Base-by-base conservation (phyloP, 164 flowering plant species). In the Vitis labrusca region DNA sequence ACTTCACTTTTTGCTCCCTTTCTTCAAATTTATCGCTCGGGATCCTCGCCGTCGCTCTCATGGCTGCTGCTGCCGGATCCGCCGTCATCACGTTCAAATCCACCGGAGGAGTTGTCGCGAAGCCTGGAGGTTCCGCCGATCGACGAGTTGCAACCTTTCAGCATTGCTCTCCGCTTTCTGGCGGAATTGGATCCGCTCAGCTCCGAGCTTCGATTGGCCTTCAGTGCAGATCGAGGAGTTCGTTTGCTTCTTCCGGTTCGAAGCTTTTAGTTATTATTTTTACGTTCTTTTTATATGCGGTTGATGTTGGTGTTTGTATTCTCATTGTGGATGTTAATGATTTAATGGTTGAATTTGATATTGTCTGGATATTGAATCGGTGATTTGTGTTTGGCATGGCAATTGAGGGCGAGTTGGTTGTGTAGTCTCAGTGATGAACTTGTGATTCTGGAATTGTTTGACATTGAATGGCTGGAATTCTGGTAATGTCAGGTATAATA, bases 21-120 rank as follows among this genome's bases (percentile, higher is more conserved):
- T 58, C 58, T 53, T 23, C 65, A 3, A n/a, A 27, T 37, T 63
- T 65, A 66, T 10, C 66, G 3, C 48, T 17, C 37, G 55, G 66
- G 57, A 51, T 12, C 23, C 61, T 56, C 29, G 52, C 59, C 63
- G 51, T 66, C 74, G 59, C 73, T 63, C 15, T 63, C 50, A 68
- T 74, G 71, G 76, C 74, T 65, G 74, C 82, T 51, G 61, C 73
- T 23, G 69, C 83, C 50, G 85, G 82, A 69, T 77, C 80, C 16
- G 74, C 74, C 71, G 49, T 44, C 67, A 76, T 78, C 63, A 81
- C 77, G 49, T 71, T 79, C 64, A 76, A 70, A 52, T 62, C 80
- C 23, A 52, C 68, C 66, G 74, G 65, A 8, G 19, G 63, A 47
- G 59, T 68, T 9, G 68, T 53, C 54, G 2, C 69, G 48, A 59